Evolutionary conservation across 331 rosid genomes (phyloP).

Genomic region (Rhamnella rubrinervis): DNA sequence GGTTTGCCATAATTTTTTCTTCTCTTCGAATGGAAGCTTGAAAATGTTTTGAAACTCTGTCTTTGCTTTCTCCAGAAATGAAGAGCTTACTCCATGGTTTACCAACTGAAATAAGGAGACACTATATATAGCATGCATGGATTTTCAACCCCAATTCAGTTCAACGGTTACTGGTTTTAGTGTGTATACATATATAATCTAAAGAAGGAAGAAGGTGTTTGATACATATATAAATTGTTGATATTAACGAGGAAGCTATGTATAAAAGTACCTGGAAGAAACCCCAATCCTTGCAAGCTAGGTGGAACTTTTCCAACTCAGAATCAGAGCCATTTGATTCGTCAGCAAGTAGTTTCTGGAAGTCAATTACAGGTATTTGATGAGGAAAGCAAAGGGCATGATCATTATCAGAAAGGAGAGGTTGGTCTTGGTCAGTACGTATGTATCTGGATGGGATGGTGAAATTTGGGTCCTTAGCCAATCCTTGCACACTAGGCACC

Average conservation of each 20-base stretch:
- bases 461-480: constrained; percentile 5
- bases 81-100: constrained; percentile 31
- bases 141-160: too few species aligned
- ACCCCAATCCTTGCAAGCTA: constrained; percentile 30
- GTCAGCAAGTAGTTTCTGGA: constrained; percentile 1
- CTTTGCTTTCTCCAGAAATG: constrained; percentile 21
- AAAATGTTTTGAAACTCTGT: constrained; percentile 22
- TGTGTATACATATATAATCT: not conserved
- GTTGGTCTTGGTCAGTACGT: not conserved
- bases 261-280: constrained; percentile 17
- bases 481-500: constrained; percentile 27
- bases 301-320: constrained; percentile 24
- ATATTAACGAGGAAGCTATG: too few species aligned
- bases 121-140: too few species aligned
- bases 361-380: constrained; percentile 21
- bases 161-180: not conserved
- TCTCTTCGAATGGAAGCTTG: constrained; percentile 27
- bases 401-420: not conserved
- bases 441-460: constrained; percentile 23
- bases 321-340: not conserved
- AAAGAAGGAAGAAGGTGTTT: too few species aligned
- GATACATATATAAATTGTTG: too few species aligned
- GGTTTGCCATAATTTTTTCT: constrained; percentile 18
- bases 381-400: too few species aligned
- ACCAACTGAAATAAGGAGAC: constrained; percentile 11